Percentiles rank a stretch among this genome's conserved stretches.
phyloP scores from a whole-genome alignment of 164 flowering plant species.

The Vitis rotundifolia region DNA sequence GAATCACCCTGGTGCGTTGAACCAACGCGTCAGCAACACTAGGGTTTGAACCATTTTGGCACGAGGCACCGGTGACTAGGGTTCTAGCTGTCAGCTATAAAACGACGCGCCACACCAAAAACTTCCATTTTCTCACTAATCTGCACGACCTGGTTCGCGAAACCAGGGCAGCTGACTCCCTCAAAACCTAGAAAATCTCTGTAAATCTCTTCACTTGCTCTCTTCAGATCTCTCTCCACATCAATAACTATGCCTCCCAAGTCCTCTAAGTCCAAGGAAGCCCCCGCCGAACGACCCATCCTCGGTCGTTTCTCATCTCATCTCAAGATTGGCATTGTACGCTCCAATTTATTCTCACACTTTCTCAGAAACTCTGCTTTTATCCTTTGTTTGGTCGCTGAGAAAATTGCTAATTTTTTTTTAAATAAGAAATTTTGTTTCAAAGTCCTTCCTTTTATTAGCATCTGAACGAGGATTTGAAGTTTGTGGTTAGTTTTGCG shows the following conservation, averaged over 20 bases:
- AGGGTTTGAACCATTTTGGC: too few species aligned
- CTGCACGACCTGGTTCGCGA: too few species aligned
- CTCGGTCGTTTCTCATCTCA: slow-evolving; percentile 97
- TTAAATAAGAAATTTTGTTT: not conserved
- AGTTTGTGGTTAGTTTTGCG: too few species aligned
- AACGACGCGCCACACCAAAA: too few species aligned
- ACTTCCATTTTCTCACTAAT: too few species aligned
- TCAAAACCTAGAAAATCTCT: slow-evolving; percentile 13
- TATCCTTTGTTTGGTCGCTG: not conserved
- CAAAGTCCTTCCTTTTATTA: not conserved
- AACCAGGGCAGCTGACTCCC: too few species aligned
- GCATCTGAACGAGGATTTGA: too few species aligned
- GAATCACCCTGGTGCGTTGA: too few species aligned
- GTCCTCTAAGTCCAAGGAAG: slow-evolving; percentile 82
- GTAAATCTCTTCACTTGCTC: not conserved
- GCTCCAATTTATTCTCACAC: slow-evolving; percentile 4
- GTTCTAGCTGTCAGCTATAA: too few species aligned
- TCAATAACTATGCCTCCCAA: slow-evolving; percentile 76
- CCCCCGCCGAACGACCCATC: slow-evolving; percentile 79
- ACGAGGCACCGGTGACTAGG: too few species aligned
- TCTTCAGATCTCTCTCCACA: slow-evolving; percentile 7
- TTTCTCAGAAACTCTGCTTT: not conserved
- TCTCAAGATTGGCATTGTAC: slow-evolving; percentile 90
- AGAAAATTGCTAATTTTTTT: not conserved
- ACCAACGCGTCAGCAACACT: too few species aligned